Evolutionary conservation across 139 green algal genomes (phyloP).

Genomic region (Chlamydomonas sphaeroides): DNA sequence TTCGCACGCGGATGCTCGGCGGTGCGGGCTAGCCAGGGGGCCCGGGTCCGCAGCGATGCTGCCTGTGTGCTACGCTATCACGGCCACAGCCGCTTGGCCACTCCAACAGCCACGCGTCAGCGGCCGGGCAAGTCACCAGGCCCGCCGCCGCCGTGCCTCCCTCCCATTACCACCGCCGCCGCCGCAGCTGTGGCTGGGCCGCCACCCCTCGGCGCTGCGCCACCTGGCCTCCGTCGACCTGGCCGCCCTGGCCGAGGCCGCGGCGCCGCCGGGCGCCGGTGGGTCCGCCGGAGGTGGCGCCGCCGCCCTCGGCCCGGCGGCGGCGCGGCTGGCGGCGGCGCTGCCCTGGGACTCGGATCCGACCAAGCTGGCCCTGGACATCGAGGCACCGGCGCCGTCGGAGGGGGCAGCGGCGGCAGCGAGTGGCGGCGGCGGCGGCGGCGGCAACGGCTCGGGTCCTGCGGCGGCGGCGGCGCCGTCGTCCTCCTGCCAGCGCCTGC

Average conservation of each 20-base stretch:
- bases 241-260: neutral
- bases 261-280: neutral
- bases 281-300: neutral
- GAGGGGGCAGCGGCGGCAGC: neutral
- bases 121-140: too few relatives aligned
- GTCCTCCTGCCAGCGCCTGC: neutral
- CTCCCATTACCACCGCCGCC: too few relatives aligned
- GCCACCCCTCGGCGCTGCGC: neutral
- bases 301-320: neutral
- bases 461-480: neutral
- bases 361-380: neutral
- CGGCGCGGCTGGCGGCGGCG: neutral
- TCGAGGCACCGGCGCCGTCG: neutral
- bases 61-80: too few relatives aligned
- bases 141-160: too few relatives aligned
- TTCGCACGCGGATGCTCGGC: too few relatives aligned
- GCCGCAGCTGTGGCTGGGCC: slow-evolving; percentile 35
- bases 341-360: slow-evolving; percentile 15
- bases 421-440: neutral
- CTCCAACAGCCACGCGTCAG: too few relatives aligned
- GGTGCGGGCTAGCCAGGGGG: too few relatives aligned
- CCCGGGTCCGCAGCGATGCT: too few relatives aligned
- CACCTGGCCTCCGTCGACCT: slow-evolving; percentile 6
- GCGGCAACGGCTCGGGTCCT: neutral
- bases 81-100: too few relatives aligned